phyloP scores from a whole-genome alignment of 179 eudicot species.

The Vitellaria paradoxa region DNA sequence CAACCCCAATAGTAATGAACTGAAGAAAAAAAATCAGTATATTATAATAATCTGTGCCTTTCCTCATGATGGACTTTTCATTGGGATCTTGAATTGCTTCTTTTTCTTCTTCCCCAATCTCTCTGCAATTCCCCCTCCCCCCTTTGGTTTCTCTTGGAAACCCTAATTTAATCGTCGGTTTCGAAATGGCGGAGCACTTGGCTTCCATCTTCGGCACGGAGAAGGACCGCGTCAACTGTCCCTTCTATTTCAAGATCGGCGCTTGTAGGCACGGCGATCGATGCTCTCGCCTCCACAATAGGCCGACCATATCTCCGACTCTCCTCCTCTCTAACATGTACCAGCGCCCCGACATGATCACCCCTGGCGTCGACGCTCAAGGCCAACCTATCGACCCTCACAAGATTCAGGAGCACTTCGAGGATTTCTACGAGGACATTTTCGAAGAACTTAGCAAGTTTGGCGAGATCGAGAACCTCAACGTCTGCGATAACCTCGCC shows the following conservation, averaged over 20 bases:
- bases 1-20: background rate
- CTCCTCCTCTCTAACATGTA: conserved; percentile 68
- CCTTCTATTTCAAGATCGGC: conserved; percentile 72
- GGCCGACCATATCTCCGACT: conserved; percentile 56
- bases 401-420: conserved; percentile 52
- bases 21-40: too few species aligned
- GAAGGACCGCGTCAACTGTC: conserved; percentile 70
- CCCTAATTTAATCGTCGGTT: background rate
- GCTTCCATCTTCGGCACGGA: conserved; percentile 74
- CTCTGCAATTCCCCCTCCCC: background rate
- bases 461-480: conserved; percentile 56
- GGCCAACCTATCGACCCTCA: conserved; percentile 60
- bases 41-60: background rate
- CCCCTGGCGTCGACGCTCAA: conserved; percentile 70
- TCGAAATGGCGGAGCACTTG: conserved; percentile 66
- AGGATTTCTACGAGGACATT: conserved; percentile 57
- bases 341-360: conserved; percentile 66
- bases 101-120: background rate
- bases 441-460: conserved; percentile 51
- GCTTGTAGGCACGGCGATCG: conserved; percentile 69
- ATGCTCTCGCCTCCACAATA: conserved; percentile 65
- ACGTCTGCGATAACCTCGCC: conserved; percentile 66
- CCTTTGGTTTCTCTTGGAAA: background rate
- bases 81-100: background rate
- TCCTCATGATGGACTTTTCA: background rate